Conservation (phyloP, 2,329 filamentous ascomycete genomes). For the Lecanicillium sp. region DNA sequence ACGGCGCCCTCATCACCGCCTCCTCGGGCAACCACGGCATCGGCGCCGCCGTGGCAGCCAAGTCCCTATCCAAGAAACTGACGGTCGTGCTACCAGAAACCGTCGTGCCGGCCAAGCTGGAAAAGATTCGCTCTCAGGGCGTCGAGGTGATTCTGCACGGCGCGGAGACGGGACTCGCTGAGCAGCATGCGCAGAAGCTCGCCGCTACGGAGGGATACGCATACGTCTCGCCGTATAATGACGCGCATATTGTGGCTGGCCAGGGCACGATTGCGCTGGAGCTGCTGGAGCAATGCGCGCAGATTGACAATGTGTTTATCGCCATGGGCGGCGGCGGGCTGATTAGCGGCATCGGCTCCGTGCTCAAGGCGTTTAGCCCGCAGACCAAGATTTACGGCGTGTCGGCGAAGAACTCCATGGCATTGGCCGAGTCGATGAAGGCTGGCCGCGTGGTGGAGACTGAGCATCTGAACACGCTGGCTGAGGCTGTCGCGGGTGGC, state of each 20-base stretch:
- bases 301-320: conserved; percentile 15
- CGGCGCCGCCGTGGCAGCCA: conserved; percentile 12
- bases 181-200: conserved; percentile 15
- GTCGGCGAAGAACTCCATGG: conserved; percentile 13
- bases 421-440: conserved; percentile 14
- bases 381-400: conserved; percentile 13
- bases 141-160: conserved; percentile 15
- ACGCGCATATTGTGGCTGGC: conserved; percentile 13
- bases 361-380: conserved; percentile 16
- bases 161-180: conserved; percentile 13
- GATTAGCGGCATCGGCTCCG: conserved; percentile 16
- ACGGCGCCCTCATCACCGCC: conserved; percentile 12
- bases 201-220: conserved; percentile 13
- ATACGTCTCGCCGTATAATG: conserved; percentile 18
- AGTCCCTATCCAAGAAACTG: conserved; percentile 7
- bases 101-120: conserved; percentile 12
- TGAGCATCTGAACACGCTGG: conserved; percentile 14
- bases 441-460: conserved; percentile 15
- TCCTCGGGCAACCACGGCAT: conserved; percentile 17
- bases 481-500: conserved; percentile 16
- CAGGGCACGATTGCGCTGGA: conserved; percentile 14
- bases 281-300: conserved; percentile 15
- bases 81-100: conserved; percentile 15
- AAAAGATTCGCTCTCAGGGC: conserved; percentile 15
- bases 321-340: conserved; percentile 17